Evolutionary conservation across 192 early-diverging fungal species (phyloP), one percentile per base, ranked within the genome.

Genomic region (Paraglomus occultum): DNA sequence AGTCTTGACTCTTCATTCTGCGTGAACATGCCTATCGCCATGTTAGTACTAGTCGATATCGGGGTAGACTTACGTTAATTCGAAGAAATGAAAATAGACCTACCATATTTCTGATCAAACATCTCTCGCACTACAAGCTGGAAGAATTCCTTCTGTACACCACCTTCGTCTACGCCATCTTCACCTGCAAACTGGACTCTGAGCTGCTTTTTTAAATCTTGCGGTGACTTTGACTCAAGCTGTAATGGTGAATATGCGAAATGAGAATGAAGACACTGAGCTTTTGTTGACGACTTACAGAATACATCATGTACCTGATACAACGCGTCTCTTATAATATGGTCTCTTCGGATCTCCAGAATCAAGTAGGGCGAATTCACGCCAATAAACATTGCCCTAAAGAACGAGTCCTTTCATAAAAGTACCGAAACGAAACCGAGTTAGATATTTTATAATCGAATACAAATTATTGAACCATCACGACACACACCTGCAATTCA

Each of bases 61-160:
- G 47, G 38, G 5, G n/a, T 17, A n/a, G n/a, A 52, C 15, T 49
- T 52, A 43, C 38, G 48, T 14, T 17, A 52, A 67, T 40, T 15
- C 47, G 38, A 64, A 64, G 20, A 15, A 43, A 43, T 10, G 45
- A 40, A 23, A 22, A 74, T 31, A 64, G 42, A 63, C 82, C 79
- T 82, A 60, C 87, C 94, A 74, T 92, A 97, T 71, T 91, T 88
- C 8, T 83, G 81, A 67, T 92, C 90, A 78, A 95, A 94, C 20
- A 97, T 82, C 44, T 95, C 92, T 61, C 92, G 84, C 49, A 95
- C 90, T 14, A 95, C 86, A 23, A 95, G 82, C 60, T 92, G 88
- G 70, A 97, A 95, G 80, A 94, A 97, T 79, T 97, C 95, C 71
- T 95, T 95, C 62, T 92, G 92, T 39, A 97, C 90, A 10, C 95